These are phyloP conservation scores for Suhomyces emberorum DNA, from an alignment of 805 yeast genomes.

Conservation along the genomic window DNA sequence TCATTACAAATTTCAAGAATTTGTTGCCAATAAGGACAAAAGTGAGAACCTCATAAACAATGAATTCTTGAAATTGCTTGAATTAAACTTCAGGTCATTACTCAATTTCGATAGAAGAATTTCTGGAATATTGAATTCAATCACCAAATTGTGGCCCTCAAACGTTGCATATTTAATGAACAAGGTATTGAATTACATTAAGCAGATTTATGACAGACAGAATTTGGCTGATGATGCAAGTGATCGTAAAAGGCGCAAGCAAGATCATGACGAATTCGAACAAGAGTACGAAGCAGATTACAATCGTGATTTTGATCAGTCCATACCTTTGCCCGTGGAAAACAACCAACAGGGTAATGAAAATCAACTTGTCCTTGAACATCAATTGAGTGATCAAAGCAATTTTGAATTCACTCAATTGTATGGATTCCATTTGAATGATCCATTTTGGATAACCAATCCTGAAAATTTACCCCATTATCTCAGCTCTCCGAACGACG, in stretches of 20 bases:
- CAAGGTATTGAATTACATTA: constrained; percentile 28
- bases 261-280: not conserved
- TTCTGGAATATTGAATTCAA: constrained; percentile 14
- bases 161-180: constrained; percentile 31
- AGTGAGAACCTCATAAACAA: constrained; percentile 9
- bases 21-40: constrained; percentile 22
- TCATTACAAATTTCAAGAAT: constrained; percentile 39
- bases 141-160: constrained; percentile 32
- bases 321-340: not conserved
- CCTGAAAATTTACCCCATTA: constrained; percentile 45
- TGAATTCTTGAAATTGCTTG: constrained; percentile 22
- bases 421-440: constrained; percentile 41
- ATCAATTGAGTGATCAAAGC: constrained; percentile 1
- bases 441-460: constrained; percentile 52
- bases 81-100: constrained; percentile 20
- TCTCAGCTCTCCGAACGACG: constrained; percentile 24
- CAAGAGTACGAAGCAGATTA: not conserved
- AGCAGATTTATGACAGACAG: constrained; percentile 20
- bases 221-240: not conserved
- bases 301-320: not conserved
- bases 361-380: not conserved
- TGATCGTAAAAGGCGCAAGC: constrained; percentile 3
- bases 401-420: constrained; percentile 28
- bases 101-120: constrained; percentile 23
- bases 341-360: not conserved